Conservation (phyloP, 2,329 filamentous ascomycete species). For the Dactylellina haptotyla region DNA sequence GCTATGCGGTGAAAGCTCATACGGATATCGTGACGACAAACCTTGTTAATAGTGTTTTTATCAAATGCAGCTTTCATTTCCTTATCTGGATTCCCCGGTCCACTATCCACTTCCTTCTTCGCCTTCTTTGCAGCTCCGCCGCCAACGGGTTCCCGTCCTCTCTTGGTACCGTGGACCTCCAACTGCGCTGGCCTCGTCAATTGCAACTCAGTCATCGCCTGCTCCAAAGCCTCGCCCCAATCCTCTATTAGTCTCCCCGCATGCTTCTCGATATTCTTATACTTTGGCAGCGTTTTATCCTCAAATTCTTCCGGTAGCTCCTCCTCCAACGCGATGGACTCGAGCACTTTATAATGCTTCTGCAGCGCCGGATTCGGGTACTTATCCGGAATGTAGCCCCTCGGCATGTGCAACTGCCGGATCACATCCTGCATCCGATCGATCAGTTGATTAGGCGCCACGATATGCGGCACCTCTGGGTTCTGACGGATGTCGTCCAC, state of each 20-base stretch:
- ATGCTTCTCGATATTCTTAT: constrained; percentile 87
- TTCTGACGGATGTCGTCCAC: constrained; percentile 85
- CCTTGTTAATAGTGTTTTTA: constrained; percentile 63
- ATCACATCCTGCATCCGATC: constrained; percentile 84
- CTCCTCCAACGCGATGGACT: constrained; percentile 89
- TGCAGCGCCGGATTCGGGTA: constrained; percentile 94
- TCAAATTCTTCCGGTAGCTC: constrained; percentile 78
- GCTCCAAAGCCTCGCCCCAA: constrained; percentile 76
- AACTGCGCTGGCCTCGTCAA: constrained; percentile 26
- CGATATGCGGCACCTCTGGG: constrained; percentile 70
- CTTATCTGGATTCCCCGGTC: constrained; percentile 58
- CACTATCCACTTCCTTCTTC: constrained; percentile 47
- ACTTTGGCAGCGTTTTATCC: constrained; percentile 85
- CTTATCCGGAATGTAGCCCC: constrained; percentile 83
- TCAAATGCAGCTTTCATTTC: constrained; percentile 62
- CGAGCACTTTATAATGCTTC: constrained; percentile 96
- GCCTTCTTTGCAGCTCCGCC: constrained; percentile 39
- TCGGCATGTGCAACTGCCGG: constrained; percentile 87
- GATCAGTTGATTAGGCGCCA: constrained; percentile 75
- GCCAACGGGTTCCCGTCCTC: constrained; percentile 46
- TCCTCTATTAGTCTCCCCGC: constrained; percentile 80
- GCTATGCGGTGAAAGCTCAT: not conserved
- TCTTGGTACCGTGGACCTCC: constrained; percentile 55
- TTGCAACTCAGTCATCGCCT: constrained; percentile 52
- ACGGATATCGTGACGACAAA: constrained; percentile 45